Percentiles rank a stretch among this genome's conserved stretches.
These are phyloP conservation scores for Hermanozyma aechmeae DNA, from an alignment of 805 yeast species.

Conservation along the genomic window DNA sequence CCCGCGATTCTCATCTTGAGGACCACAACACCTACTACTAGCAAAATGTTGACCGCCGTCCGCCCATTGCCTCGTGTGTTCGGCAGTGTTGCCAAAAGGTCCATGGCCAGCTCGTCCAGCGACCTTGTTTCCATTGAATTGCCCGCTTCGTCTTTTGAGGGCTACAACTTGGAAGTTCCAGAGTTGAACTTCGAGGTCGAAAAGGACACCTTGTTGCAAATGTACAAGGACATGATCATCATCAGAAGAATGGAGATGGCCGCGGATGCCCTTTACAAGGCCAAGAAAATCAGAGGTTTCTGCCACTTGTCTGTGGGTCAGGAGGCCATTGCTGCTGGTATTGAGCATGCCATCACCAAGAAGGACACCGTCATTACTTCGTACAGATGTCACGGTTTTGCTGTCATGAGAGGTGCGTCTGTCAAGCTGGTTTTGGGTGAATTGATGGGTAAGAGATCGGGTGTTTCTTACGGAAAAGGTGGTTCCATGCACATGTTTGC, in stretches of 20 bases:
- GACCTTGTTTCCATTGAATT: conserved; percentile 45
- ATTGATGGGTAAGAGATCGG: conserved; percentile 91
- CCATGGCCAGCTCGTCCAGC: conserved; percentile 23
- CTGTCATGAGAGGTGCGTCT: conserved; percentile 91
- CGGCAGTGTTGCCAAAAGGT: conserved; percentile 9
- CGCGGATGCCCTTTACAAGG: conserved; percentile 94
- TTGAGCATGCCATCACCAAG: conserved; percentile 83
- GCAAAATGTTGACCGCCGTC: background rate
- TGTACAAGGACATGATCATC: conserved; percentile 94
- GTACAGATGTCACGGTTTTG: conserved; percentile 98
- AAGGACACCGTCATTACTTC: conserved; percentile 91
- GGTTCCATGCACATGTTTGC: conserved; percentile 99
- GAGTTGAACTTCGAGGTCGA: conserved; percentile 66
- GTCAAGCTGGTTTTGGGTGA: conserved; percentile 89
- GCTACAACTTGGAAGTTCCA: conserved; percentile 69
- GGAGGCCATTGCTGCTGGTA: conserved; percentile 98
- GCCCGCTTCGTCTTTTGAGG: conserved; percentile 77
- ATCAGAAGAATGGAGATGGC: conserved; percentile 99
- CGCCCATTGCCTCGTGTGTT: background rate
- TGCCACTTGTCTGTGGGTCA: conserved; percentile 98
- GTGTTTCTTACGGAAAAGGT: conserved; percentile 96
- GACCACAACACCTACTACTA: background rate
- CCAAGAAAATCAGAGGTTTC: conserved; percentile 97
- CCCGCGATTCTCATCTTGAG: background rate
- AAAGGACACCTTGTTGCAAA: conserved; percentile 70